Evolutionary conservation across 2,329 filamentous ascomycete species (phyloP), one percentile per base, ranked within the genome.

Genomic region (Didymella lethalis): DNA sequence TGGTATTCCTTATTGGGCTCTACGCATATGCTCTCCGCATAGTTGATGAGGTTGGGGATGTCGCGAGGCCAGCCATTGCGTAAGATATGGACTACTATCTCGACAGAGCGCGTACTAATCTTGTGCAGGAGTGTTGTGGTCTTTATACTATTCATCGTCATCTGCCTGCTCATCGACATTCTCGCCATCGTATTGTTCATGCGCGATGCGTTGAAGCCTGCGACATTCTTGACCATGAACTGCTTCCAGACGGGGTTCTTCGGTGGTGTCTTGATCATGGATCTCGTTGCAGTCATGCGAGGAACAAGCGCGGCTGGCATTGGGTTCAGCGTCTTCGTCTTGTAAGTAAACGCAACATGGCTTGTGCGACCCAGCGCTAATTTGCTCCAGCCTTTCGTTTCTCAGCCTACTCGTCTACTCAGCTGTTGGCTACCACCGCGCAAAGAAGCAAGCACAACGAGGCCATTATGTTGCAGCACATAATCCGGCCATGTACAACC

Each of bases 351-450:
- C 18, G 48, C 52, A 26, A 4, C 4, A 14, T n/a, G 7, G 3
- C n/a, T 6, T 11, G 7, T 31, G 20, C 6, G 18, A 49, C 11
- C 3, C 14, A 34, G 7, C 5, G 50, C 67, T 65, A 23, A 66
- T 51, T 29, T 40, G 18, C 57, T 7, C 8, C 43, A 80, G 77
- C 52, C 59, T 75, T 12, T 64, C 73, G 7, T 76, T 76, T 61
- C 41, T 80, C 48, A 71, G 67, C 41, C 73, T 79, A 57, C 72
- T 80, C 61, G 69, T 79, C 54, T 81, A 81, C 68, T 74, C 74
- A 25, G 66, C 69, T 41, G 65, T 79, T 58, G 63, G 58, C 29
- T 73, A 76, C 61, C 71, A 74, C 55, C 72, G 76, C 49, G 63
- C 69, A 53, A 77, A 78, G 52, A 76, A 74, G 60, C 69, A 70